These are phyloP conservation scores for Echium plantagineum DNA, from an alignment of 257 asterid genomes.

Conservation along the genomic window DNA sequence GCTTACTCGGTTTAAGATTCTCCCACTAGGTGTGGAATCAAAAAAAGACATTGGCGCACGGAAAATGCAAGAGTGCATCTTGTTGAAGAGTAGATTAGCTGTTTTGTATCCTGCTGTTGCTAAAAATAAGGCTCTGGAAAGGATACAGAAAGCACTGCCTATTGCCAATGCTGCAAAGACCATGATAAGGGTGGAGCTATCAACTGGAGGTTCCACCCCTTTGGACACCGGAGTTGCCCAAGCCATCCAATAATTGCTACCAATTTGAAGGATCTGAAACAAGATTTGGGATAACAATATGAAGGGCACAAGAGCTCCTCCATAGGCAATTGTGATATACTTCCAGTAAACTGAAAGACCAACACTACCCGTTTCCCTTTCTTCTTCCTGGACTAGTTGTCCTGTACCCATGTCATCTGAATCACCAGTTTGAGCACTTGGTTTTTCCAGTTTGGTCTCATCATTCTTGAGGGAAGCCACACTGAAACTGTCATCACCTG, in stretches of 20 bases:
- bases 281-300: conserved; percentile 51
- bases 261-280: conserved; percentile 67
- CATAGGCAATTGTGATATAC: conserved; percentile 64
- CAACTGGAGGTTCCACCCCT: conserved; percentile 46
- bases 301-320: conserved; percentile 80
- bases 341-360: conserved; percentile 75
- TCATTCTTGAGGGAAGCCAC: conserved; percentile 12
- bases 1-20: conserved; percentile 74
- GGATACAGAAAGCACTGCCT: conserved; percentile 59
- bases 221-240: conserved; percentile 90
- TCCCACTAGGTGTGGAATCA: conserved; percentile 95
- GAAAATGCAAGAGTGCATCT: conserved; percentile 59
- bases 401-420: conserved; percentile 22
- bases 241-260: conserved; percentile 98
- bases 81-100: conserved; percentile 58
- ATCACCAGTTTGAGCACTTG: conserved; percentile 21
- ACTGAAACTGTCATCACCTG: conserved; percentile 17
- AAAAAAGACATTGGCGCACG: conserved; percentile 97
- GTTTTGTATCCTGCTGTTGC: conserved; percentile 59
- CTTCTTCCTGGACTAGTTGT: conserved; percentile 90
- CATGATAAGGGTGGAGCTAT: conserved; percentile 49
- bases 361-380: conserved; percentile 79
- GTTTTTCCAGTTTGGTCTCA: conserved; percentile 26
- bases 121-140: conserved; percentile 42
- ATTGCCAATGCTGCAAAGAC: conserved; percentile 59